phyloP scores from a whole-genome alignment of 2,329 filamentous ascomycete genomes.

The Curvularia spicifera region DNA sequence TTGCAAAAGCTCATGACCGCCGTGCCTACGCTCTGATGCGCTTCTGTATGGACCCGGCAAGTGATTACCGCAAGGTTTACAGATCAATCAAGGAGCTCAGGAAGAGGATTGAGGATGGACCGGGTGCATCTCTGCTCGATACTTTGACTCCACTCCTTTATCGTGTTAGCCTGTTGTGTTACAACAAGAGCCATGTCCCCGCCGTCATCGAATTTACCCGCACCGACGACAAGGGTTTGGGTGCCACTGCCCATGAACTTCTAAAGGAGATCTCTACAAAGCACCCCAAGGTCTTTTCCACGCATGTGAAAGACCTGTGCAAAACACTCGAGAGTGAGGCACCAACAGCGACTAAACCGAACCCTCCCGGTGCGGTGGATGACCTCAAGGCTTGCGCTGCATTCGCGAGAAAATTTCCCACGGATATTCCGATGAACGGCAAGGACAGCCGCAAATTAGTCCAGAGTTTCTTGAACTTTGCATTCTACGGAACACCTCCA shows the following conservation, averaged over 20 bases:
- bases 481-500: constrained; percentile 79
- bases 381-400: constrained; percentile 92
- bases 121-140: constrained; percentile 71
- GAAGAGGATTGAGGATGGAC: constrained; percentile 75
- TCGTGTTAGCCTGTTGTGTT: constrained; percentile 81
- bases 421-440: constrained; percentile 71
- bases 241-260: constrained; percentile 81
- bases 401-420: constrained; percentile 84
- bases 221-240: constrained; percentile 79
- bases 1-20: constrained; percentile 88
- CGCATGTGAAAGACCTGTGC: constrained; percentile 89
- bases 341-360: constrained; percentile 70
- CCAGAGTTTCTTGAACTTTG: constrained; percentile 81
- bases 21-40: constrained; percentile 87
- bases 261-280: constrained; percentile 89
- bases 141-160: constrained; percentile 84
- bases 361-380: constrained; percentile 79
- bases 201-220: constrained; percentile 88
- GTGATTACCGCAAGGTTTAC: constrained; percentile 89
- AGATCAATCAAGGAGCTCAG: constrained; percentile 89
- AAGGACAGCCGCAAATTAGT: constrained; percentile 75
- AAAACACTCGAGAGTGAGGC: constrained; percentile 82
- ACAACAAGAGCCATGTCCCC: constrained; percentile 92
- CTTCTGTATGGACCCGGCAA: constrained; percentile 82
- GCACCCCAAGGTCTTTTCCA: constrained; percentile 89